Evolutionary conservation across 108 stramenopile species (phyloP), one percentile per base, ranked within the genome.

Genomic region (Cyclotella sp.): DNA sequence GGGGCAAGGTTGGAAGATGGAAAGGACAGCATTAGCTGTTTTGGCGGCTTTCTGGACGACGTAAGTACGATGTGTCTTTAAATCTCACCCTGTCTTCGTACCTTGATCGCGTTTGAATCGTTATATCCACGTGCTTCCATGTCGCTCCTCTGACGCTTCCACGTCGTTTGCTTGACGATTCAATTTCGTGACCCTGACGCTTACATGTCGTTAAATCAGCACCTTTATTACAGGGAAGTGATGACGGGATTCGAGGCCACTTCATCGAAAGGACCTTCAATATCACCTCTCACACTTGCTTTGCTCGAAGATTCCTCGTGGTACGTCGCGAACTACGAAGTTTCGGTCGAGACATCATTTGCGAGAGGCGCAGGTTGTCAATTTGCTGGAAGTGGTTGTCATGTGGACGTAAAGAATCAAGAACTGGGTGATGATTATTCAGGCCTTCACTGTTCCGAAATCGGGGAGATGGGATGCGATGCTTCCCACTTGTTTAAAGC

Each of bases 1-100:
- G 93, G 93, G 26, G 93, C 90, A 41, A 90, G 90, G 54, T 74
- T 92, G 29, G 90, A 91, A 70, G 16, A 41, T 13, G 68, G 60
- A 13, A 74, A 29, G 40, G 64, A 71, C 26, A 39, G 66, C 19
- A 68, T 60, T 43, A 46, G 79, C n/a, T 80, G 79, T 30, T 73
- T 70, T 70, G 79, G 79, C 43, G 68, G 73, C 4, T 80, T 73
- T 55, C 73, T 80, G 62, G 79, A 80, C 42, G 72, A 73, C 68
- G 79, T 74, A 55, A 79, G 78, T 45, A 8, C 27, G 42, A 26
- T 61, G 15, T 27, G n/a, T 43, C 27, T 34, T 29, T 21, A 16
- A 53, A 16, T 19, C 19, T 19, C 49, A 15, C 24, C 40, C 21
- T 44, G 28, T 18, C 10, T 16, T 5, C 21, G 45, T n/a, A 14